These are phyloP conservation scores for Paramecium sonneborni DNA, from an alignment of 73 alveolate genomes.

Conservation along the genomic window DNA sequence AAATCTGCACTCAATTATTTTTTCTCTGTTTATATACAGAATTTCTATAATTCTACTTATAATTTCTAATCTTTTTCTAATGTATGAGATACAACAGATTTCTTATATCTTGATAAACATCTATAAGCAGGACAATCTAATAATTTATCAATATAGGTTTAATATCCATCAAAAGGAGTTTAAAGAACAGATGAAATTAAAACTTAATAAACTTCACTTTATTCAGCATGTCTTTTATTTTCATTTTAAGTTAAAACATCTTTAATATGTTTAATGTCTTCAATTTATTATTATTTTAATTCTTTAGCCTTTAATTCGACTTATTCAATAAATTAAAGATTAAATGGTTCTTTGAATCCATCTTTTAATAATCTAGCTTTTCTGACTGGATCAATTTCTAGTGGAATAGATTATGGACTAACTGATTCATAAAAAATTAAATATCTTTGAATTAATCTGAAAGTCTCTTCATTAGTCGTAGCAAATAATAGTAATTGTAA, in stretches of 20 bases:
- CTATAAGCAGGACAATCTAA: neutral
- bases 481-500: neutral
- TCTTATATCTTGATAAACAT: neutral
- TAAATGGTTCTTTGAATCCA: conserved; percentile 19
- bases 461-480: neutral
- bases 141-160: neutral
- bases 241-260: neutral
- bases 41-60: neutral
- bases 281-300: neutral
- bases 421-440: neutral
- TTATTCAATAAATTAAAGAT: neutral
- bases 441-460: neutral
- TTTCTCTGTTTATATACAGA: neutral
- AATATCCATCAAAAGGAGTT: neutral
- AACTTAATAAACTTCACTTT: neutral
- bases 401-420: neutral
- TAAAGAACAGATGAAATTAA: neutral
- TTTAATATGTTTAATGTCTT: neutral
- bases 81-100: neutral
- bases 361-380: neutral
- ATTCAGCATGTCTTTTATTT: neutral
- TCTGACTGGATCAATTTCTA: neutral
- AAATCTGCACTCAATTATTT: neutral
- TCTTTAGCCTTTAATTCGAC: neutral
- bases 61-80: neutral